phyloP scores from a whole-genome alignment of 2,329 filamentous ascomycete genomes.

The Elsinoe ampelina region DNA sequence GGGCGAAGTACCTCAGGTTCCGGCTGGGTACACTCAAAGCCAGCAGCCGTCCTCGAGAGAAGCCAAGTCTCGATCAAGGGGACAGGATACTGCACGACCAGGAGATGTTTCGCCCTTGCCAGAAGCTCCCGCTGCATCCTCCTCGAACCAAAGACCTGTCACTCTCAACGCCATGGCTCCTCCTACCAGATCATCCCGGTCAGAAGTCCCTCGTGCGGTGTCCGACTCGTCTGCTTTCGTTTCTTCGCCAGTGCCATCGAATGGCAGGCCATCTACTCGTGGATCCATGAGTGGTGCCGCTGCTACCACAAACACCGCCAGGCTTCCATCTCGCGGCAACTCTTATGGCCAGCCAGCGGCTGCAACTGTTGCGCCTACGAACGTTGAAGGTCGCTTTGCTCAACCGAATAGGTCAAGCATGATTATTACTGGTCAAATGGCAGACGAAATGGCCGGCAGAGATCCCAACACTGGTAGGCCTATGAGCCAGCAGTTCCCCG shows the following conservation, averaged over 20 bases:
- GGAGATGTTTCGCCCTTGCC: constrained; percentile 32
- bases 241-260: constrained; percentile 34
- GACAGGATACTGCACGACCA: constrained; percentile 45
- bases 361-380: constrained; percentile 78
- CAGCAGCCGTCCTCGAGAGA: constrained; percentile 3
- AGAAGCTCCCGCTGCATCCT: constrained; percentile 21
- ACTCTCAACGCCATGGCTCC: constrained; percentile 24
- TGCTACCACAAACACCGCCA: constrained; percentile 34
- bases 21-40: constrained; percentile 2
- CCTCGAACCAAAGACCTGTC: constrained; percentile 13
- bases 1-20: constrained; percentile 42
- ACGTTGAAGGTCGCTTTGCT: constrained; percentile 80
- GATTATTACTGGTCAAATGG: constrained; percentile 59
- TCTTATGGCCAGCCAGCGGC: constrained; percentile 84
- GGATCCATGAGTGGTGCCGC: constrained; percentile 51
- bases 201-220: constrained; percentile 42
- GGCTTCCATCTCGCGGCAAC: constrained; percentile 62
- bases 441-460: constrained; percentile 43
- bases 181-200: constrained; percentile 28
- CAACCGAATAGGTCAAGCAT: constrained; percentile 60
- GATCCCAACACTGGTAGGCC: constrained; percentile 50
- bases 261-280: constrained; percentile 62
- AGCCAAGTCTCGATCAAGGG: constrained; percentile 43
- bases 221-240: constrained; percentile 38
- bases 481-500: constrained; percentile 43